Percentiles rank a stretch among this genome's conserved stretches.
phyloP scores from a whole-genome alignment of 1,139 yeast genomes.

The Tardiomyces depauwii region DNA sequence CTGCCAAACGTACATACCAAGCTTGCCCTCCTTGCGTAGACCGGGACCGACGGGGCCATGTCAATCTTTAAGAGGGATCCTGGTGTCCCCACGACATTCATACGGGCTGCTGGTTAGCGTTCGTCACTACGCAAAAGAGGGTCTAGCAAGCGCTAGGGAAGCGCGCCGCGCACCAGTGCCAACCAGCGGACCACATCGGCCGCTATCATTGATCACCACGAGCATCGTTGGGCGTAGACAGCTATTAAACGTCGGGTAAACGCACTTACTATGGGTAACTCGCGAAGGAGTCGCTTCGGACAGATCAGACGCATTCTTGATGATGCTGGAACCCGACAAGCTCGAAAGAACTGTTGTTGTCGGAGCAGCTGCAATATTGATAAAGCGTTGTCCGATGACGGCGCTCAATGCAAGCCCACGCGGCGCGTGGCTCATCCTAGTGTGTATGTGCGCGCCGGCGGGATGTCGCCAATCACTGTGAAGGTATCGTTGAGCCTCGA shows the following conservation, averaged over 20 bases:
- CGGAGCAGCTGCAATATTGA: background rate
- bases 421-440: background rate
- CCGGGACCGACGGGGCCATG: constrained; percentile 38
- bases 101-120: background rate
- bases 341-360: background rate
- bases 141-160: too few species aligned
- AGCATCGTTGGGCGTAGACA: too few species aligned
- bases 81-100: constrained; percentile 31
- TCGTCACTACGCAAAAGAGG: too few species aligned
- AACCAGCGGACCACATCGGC: too few species aligned
- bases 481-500: too few species aligned
- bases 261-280: background rate
- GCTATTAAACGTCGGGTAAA: too few species aligned
- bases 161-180: too few species aligned
- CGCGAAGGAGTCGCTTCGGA: background rate
- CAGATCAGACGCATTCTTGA: background rate
- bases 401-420: background rate
- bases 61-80: constrained; percentile 34
- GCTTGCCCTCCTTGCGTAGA: constrained; percentile 34
- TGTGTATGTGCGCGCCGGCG: background rate
- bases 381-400: background rate
- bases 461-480: too few species aligned
- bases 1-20: constrained; percentile 36
- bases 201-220: too few species aligned
- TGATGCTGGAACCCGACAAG: background rate